Evolutionary conservation across 768 basidiomycete species (phyloP).

Genomic region (Mycena alexandri): DNA sequence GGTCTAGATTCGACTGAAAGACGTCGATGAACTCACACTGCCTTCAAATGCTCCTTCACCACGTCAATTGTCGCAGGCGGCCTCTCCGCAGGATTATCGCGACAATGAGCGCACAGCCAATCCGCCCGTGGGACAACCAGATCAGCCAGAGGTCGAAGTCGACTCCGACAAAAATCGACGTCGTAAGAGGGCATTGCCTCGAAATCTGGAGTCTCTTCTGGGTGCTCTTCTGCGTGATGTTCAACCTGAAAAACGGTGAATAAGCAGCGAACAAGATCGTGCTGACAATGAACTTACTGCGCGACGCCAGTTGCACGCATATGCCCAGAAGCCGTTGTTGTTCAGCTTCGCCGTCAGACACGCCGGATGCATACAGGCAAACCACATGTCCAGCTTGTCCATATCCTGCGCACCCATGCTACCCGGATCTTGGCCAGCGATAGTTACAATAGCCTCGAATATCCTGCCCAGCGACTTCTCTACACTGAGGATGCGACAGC

Average conservation of each 20-base stretch:
- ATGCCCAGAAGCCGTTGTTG: not conserved
- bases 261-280: not conserved
- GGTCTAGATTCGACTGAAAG: not conserved
- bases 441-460: slow-evolving; percentile 4
- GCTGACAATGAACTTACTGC: slow-evolving; percentile 3
- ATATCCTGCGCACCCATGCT: slow-evolving; percentile 8
- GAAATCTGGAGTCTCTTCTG: slow-evolving; percentile 9
- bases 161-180: slow-evolving; percentile 3
- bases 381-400: slow-evolving; percentile 22
- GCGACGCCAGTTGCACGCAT: slow-evolving; percentile 14
- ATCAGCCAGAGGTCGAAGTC: slow-evolving; percentile 1
- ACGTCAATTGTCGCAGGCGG: slow-evolving; percentile 7
- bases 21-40: not conserved
- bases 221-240: slow-evolving; percentile 18
- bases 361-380: slow-evolving; percentile 8
- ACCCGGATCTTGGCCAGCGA: not conserved
- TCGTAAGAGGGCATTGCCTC: slow-evolving; percentile 4
- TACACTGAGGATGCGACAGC: slow-evolving; percentile 18
- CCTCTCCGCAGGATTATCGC: slow-evolving; percentile 6
- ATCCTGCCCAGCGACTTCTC: slow-evolving; percentile 18
- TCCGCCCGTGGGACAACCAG: slow-evolving; percentile 5
- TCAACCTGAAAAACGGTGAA: slow-evolving; percentile 3
- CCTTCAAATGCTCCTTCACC: slow-evolving; percentile 21
- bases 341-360: not conserved
- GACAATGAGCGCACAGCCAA: slow-evolving; percentile 21